phyloP scores from a whole-genome alignment of 2,329 filamentous ascomycete species.

The Metarhizium rileyi region DNA sequence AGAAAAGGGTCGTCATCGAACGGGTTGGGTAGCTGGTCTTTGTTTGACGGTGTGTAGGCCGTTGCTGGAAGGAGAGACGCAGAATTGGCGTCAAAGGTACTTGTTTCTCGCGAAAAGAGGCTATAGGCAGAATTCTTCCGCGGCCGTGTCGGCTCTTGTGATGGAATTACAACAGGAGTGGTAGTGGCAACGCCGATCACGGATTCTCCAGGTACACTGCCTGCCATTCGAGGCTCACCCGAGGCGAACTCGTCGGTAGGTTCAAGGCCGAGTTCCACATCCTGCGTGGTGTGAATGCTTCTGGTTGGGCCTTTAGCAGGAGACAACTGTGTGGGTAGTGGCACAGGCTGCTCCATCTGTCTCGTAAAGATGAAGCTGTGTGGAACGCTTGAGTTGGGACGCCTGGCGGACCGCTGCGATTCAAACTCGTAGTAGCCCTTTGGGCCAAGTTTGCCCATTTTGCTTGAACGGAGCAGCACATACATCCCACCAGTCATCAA shows the following conservation, averaged over 20 bases:
- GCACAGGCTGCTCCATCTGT: slow-evolving; percentile 13
- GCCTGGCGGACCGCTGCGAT: slow-evolving; percentile 24
- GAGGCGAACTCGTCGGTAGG: no score
- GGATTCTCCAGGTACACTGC: neutral
- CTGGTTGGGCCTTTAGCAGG: neutral
- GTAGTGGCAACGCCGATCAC: neutral
- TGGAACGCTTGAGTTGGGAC: slow-evolving; percentile 4
- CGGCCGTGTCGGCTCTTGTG: neutral
- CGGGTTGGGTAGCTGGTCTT: neutral
- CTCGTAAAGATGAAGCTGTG: slow-evolving; percentile 10
- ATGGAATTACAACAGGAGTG: neutral
- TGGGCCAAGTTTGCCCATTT: slow-evolving; percentile 42
- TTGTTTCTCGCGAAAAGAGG: slow-evolving; percentile 12
- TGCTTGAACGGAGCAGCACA: slow-evolving; percentile 56
- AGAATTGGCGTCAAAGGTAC: slow-evolving; percentile 15
- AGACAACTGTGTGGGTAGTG: neutral
- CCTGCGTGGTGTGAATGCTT: neutral
- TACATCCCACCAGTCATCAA: slow-evolving; percentile 56
- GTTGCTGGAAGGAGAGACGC: slow-evolving; percentile 29
- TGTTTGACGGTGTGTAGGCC: slow-evolving; percentile 6
- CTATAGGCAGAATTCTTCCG: slow-evolving; percentile 5
- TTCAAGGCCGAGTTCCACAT: neutral
- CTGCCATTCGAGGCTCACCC: neutral
- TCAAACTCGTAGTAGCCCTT: slow-evolving; percentile 33
- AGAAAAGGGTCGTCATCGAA: slow-evolving; percentile 13